phyloP scores from a whole-genome alignment of 169 alveolate genomes.

The Theileria parva region DNA sequence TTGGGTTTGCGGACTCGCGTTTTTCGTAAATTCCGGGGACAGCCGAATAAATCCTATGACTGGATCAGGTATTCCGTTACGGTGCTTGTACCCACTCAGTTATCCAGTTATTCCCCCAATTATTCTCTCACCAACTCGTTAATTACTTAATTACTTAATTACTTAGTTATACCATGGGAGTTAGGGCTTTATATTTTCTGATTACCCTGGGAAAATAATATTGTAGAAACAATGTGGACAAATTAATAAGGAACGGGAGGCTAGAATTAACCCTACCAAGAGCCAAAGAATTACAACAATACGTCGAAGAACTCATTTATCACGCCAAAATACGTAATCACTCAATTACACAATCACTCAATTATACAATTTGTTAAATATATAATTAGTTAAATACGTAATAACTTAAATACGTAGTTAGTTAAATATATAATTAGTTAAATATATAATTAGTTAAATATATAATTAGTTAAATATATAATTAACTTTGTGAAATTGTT shows the following conservation, averaged over 20 bases:
- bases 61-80: constrained; percentile 68
- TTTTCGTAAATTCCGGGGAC: constrained; percentile 76
- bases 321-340: constrained; percentile 78
- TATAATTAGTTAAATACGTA: no score
- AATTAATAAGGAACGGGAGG: constrained; percentile 77
- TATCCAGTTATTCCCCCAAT: neutral
- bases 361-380: neutral
- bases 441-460: no score
- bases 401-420: no score
- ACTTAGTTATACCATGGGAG: no score
- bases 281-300: constrained; percentile 86
- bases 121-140: neutral
- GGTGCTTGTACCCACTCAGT: neutral
- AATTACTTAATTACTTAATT: neutral
- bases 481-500: neutral
- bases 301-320: constrained; percentile 82
- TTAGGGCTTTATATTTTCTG: no score
- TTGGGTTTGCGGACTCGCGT: constrained; percentile 76
- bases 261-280: constrained; percentile 80
- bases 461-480: no score
- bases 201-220: neutral
- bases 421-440: no score
- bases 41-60: constrained; percentile 84
- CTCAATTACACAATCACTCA: neutral
- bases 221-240: constrained; percentile 76